Base-by-base conservation (phyloP, 352 stramenopile species). In the Pythium apleroticum region DNA sequence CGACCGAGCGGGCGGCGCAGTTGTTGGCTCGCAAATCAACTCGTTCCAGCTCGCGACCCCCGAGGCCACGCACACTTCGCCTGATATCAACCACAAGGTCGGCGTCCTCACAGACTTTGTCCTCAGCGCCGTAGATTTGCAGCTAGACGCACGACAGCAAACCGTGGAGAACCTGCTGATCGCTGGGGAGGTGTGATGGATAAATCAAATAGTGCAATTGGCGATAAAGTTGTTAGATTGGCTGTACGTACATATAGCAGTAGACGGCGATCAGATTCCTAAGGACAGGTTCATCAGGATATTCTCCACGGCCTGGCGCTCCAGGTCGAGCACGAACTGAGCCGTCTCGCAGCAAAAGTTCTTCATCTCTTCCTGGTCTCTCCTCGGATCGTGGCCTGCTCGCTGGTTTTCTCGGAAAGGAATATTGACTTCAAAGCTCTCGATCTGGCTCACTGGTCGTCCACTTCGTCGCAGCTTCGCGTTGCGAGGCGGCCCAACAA, bases 161-260 rank as follows among this genome's bases (percentile, higher is more conserved):
- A 25, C 24, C 6, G 11, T 63, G 12, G 56, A 63, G 27, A 63
- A 63, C 41, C 24, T 53, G 10, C 25, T 63, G 14, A 17, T 61
- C 3, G 33, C 35, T 5, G 35, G 35, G 14, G 35, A 4, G 17
- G 35, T 41, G 12, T 41, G 35, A 41, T 19, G n/a, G n/a, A n/a
- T n/a, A n/a, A n/a, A n/a, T n/a, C n/a, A n/a, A n/a, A n/a, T n/a
- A n/a, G n/a, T n/a, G n/a, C n/a, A n/a, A n/a, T n/a, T n/a, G n/a
- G n/a, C n/a, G n/a, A n/a, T n/a, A 35, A 35, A 35, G 9, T 35
- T 35, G 31, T 33, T n/a, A n/a, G n/a, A n/a, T n/a, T n/a, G n/a
- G n/a, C n/a, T n/a, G n/a, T n/a, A n/a, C n/a, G n/a, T n/a, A n/a
- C n/a, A n/a, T n/a, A n/a, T n/a, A n/a, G n/a, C n/a, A n/a, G 30